These are phyloP conservation scores for Mucor irregularis DNA, from an alignment of 371 early-diverging fungal genomes.

Conservation along the genomic window DNA sequence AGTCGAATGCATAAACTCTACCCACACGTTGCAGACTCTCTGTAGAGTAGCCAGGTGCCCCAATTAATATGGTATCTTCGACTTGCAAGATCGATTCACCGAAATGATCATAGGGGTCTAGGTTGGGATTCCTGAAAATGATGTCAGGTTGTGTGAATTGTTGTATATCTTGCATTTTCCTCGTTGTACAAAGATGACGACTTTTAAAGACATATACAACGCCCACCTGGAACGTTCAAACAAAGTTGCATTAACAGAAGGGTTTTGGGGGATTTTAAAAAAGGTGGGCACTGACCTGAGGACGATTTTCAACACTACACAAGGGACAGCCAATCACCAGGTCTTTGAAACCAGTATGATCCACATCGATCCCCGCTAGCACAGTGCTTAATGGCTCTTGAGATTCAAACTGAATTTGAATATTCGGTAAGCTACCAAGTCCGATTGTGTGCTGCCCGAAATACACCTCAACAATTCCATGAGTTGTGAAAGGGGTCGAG, in stretches of 20 bases:
- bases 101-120: conserved; percentile 36
- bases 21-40: conserved; percentile 27
- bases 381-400: conserved; percentile 54
- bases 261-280: no score
- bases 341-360: conserved; percentile 67
- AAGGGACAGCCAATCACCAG: conserved; percentile 75
- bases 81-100: conserved; percentile 22
- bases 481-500: conserved; percentile 64
- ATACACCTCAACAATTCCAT: conserved; percentile 63
- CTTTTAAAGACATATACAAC: conserved; percentile 28
- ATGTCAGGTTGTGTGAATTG: conserved; percentile 11
- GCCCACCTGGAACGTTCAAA: conserved; percentile 25
- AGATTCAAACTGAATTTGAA: conserved; percentile 35
- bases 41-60: conserved; percentile 36
- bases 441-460: conserved; percentile 62
- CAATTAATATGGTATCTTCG: conserved; percentile 22
- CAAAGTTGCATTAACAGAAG: background rate
- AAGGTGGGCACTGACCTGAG: conserved; percentile 47
- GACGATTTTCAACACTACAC: conserved; percentile 23
- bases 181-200: background rate
- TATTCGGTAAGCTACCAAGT: conserved; percentile 37
- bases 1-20: conserved; percentile 40
- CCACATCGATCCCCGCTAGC: conserved; percentile 63
- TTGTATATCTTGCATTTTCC: background rate
- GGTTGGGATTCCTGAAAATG: conserved; percentile 19